A percentile compares a stretch with the other conserved stretches of the same genome.
Evolutionary conservation across 2,329 filamentous ascomycete species (phyloP).

Genomic region (Arthrobotrys sphaeroides): DNA sequence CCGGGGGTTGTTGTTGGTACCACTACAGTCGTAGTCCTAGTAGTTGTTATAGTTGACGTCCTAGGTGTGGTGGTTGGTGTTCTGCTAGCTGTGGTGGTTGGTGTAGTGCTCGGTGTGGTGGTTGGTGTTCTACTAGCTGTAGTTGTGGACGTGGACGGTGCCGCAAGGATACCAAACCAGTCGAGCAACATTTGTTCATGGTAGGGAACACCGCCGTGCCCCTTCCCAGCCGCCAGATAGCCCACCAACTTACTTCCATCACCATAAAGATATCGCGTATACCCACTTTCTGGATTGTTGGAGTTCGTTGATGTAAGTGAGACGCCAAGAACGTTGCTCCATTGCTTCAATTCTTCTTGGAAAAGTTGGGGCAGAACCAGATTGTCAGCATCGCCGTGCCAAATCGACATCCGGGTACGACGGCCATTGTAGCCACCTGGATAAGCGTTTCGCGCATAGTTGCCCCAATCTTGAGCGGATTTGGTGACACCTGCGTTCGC

Average conservation of each 20-base stretch:
- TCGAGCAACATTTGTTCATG: constrained; percentile 55
- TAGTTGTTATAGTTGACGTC: no score
- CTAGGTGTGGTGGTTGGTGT: not conserved
- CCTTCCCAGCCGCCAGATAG: constrained; percentile 58
- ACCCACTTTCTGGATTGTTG: constrained; percentile 57
- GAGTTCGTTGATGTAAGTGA: constrained; percentile 55
- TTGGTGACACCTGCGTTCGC: constrained; percentile 9
- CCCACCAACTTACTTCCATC: constrained; percentile 59
- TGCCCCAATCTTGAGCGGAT: constrained; percentile 30
- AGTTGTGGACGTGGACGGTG: not conserved
- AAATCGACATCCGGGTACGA: constrained; percentile 62
- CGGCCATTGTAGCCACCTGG: constrained; percentile 61
- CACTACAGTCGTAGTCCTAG: not conserved
- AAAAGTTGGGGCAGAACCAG: constrained; percentile 62
- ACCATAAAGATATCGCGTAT: constrained; percentile 59
- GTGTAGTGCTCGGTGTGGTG: not conserved
- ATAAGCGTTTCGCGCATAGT: constrained; percentile 59
- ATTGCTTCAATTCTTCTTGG: constrained; percentile 64
- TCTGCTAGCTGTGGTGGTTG: not conserved
- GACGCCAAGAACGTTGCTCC: constrained; percentile 60
- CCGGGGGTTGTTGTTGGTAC: constrained; percentile 2
- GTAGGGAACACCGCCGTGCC: constrained; percentile 58
- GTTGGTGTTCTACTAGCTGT: constrained; percentile 7
- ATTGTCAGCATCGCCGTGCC: constrained; percentile 62
- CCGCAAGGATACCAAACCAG: constrained; percentile 34